Evolutionary conservation across 192 early-diverging fungal genomes (phyloP).

Genomic region (Rhizophagus sp.): DNA sequence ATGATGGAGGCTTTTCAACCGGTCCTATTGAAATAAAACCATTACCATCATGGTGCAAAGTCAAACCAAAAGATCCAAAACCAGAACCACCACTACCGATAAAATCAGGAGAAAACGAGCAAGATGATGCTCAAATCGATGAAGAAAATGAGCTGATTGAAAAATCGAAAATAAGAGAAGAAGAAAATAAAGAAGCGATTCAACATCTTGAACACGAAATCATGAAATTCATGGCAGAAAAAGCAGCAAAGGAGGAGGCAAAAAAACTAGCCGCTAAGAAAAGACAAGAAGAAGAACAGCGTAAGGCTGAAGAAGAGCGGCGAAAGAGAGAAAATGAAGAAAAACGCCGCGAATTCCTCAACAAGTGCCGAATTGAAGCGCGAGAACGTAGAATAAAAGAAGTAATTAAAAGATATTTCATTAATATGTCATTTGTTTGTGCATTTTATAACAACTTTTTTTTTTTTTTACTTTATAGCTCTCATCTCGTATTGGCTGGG

Average conservation of each 20-base stretch:
- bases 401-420: neutral
- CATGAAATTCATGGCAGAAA: neutral
- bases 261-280: neutral
- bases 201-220: neutral
- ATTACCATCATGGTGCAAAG: neutral
- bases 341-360: neutral
- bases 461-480: neutral
- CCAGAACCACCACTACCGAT: neutral
- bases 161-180: neutral
- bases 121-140: neutral
- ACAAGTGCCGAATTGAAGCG: neutral
- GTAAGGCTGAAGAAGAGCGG: neutral
- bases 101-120: neutral
- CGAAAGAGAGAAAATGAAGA: conserved; percentile 3
- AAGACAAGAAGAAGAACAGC: neutral
- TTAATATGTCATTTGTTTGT: neutral
- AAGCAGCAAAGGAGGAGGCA: neutral
- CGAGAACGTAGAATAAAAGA: neutral
- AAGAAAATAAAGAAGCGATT: neutral
- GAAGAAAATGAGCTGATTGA: neutral
- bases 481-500: neutral
- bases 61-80: neutral
- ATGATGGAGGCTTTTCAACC: neutral
- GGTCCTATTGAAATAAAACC: neutral
- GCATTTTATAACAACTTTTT: neutral